Conservation (phyloP, 495 filamentous ascomycete species). For the Lasiosphaeria ovina region DNA sequence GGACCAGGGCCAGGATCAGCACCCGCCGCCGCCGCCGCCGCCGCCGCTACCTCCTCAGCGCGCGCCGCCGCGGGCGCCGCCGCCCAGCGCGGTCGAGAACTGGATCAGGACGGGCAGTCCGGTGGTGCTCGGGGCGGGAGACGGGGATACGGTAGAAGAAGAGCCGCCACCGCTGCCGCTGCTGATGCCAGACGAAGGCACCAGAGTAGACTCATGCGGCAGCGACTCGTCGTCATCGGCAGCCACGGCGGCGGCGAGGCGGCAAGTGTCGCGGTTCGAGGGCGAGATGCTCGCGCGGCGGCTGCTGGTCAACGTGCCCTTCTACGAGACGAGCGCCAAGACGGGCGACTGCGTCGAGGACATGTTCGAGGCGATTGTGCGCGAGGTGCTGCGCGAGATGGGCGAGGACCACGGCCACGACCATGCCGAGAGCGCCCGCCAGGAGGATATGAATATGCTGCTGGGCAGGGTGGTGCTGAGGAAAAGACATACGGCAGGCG, state of each 20-base stretch:
- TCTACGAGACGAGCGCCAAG: slow-evolving; percentile 27
- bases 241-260: slow-evolving; percentile 5
- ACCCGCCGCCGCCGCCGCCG: slow-evolving; percentile 6
- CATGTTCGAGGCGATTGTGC: slow-evolving; percentile 24
- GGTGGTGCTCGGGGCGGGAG: background rate
- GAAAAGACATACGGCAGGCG: background rate
- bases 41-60: slow-evolving; percentile 1
- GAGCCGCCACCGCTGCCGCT: background rate
- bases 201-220: slow-evolving; percentile 3
- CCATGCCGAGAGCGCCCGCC: background rate
- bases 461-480: too few relatives aligned
- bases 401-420: background rate
- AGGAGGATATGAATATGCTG: background rate
- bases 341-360: slow-evolving; percentile 28
- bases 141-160: too few relatives aligned
- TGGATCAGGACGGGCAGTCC: slow-evolving; percentile 13
- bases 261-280: slow-evolving; percentile 22
- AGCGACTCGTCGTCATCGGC: slow-evolving; percentile 1
- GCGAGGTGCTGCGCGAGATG: slow-evolving; percentile 23
- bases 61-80: background rate
- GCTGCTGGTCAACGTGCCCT: slow-evolving; percentile 20
- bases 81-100: slow-evolving; percentile 13
- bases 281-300: slow-evolving; percentile 18
- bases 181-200: slow-evolving; percentile 7
- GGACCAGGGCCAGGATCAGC: background rate